Base-by-base conservation (phyloP, 768 basidiomycete genomes). In the Serendipita sp. region DNA sequence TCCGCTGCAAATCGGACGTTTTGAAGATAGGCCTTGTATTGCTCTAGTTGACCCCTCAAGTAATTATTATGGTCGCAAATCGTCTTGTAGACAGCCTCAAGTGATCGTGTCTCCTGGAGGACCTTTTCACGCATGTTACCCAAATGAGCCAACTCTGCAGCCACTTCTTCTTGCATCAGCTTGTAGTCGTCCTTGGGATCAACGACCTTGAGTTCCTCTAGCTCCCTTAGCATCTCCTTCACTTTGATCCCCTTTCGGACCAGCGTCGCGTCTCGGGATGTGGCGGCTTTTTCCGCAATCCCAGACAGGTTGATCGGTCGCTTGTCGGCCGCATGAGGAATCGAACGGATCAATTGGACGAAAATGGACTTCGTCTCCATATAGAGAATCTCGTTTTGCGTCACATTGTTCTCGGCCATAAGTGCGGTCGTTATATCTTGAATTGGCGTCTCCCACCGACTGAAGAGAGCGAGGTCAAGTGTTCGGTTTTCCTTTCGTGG, bases 331-430 rank as follows among this genome's bases (percentile, higher is more conserved):
- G 85, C 79, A 56, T 86, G 81, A 1, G 95, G 95, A 65, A 99
- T 83, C 36, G 94, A 98, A 69, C 96, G 93, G 65, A 99, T 85
- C 63, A 98, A 83, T 73, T 97, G 93, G 36, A 98, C 96, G 69
- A 99, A 93, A 72, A 98, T 98, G 4, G 95, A 97, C 78, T 99
- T 99, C 65, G 96, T 90, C 74, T 99, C 96, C 93, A 98, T 97
- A 78, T 98, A 99, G 35, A 98, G 83, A 85, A 99, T 95, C 76
- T 99, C 96, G 72, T 89, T 89, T 51, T 93, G 92, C 28, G 96
- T 97, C 34, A 99, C 88, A 30, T 91, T 90, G 74, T 94, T 93
- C 68, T 80, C 79, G 3, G 76, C 76, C 86, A 98, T 93, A 65
- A 99, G 82, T 0, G 95, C 91, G 48, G 88, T 94, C 68, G 95